Base-by-base conservation (phyloP, 495 filamentous ascomycete genomes). In the Schizothecium vesticola region DNA sequence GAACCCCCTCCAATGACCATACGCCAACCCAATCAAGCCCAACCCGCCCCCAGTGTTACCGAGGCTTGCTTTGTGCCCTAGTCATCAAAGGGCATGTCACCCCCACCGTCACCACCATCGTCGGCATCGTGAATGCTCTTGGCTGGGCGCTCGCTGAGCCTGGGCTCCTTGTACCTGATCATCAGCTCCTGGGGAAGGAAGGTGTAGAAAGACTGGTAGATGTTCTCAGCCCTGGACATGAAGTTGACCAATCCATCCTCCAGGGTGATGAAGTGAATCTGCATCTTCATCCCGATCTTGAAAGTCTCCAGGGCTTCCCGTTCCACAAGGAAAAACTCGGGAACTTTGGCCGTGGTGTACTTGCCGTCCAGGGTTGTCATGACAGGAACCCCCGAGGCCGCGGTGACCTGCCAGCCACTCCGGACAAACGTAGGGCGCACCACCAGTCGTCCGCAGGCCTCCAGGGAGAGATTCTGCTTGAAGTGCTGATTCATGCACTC, bases 231-330 rank as follows among this genome's bases (percentile, higher is more conserved):
- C 7, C 83, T 76, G 62, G 88, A 86, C 66, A 93, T 83, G 70
- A 84, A 86, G 71, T 85, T 80, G 72, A 86, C 81, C 75, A 86
- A 84, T 65, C 73, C 80, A 33, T 88, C 90, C 64, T 81, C 84
- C 66, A 84, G 87, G 29, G 92, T 77, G 60, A 86, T 82, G 75
- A 87, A 88, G 19, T 96, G 83, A 9, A 86, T 80, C 33, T 84
- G 82, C 19, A 97, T 75, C 80, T 96, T 97, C 88, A 97, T 88
- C 1, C 93, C 92, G 1, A 86, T 80, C 70, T 87, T 88, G 67
- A 89, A 85, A 59, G 85, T 79, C 28, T 80, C 69, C 22, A 97
- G 81, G 6, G 90, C 78, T 0, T 84, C 74, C 26, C 88, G 59
- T 63, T 79, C 77, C 22, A 79, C 25, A 24, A 75, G 63, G 51